phyloP scores from a whole-genome alignment of 164 flowering plant genomes.

The Dillenia turbinata region DNA sequence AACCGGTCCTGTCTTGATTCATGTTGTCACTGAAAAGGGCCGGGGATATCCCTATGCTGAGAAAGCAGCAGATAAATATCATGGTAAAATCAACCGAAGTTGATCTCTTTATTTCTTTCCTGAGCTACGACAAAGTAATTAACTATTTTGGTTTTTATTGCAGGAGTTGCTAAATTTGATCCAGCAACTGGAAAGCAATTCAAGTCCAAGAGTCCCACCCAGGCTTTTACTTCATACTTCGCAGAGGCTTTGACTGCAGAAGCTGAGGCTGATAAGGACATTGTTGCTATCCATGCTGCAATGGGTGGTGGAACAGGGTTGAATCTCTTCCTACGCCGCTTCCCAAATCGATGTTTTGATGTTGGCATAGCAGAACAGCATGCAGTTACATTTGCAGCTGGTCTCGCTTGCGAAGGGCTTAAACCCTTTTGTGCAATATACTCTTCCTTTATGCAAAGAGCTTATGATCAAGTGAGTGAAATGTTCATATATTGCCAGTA shows the following conservation, averaged over 20 bases:
- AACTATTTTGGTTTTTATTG: slow-evolving; percentile 4
- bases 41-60: slow-evolving; percentile 97
- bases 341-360: slow-evolving; percentile 86
- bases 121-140: background rate
- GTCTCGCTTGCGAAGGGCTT: slow-evolving; percentile 90
- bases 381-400: slow-evolving; percentile 98
- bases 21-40: slow-evolving; percentile 96
- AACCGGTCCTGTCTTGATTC: slow-evolving; percentile 91
- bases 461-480: slow-evolving; percentile 79
- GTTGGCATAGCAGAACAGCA: slow-evolving; percentile 99
- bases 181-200: slow-evolving; percentile 93
- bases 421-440: slow-evolving; percentile 95
- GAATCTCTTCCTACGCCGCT: slow-evolving; percentile 74
- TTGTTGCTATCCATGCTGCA: slow-evolving; percentile 96
- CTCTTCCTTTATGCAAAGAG: slow-evolving; percentile 96
- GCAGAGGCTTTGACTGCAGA: slow-evolving; percentile 97
- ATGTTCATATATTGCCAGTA: background rate
- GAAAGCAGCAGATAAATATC: slow-evolving; percentile 91
- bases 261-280: slow-evolving; percentile 79
- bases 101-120: background rate
- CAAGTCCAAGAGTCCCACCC: slow-evolving; percentile 60
- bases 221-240: slow-evolving; percentile 82
- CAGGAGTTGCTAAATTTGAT: slow-evolving; percentile 93
- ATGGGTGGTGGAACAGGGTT: slow-evolving; percentile 99
- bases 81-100: slow-evolving; percentile 43